Evolutionary conservation across 345 rosid species (phyloP).

Genomic region (Ricinus communis): DNA sequence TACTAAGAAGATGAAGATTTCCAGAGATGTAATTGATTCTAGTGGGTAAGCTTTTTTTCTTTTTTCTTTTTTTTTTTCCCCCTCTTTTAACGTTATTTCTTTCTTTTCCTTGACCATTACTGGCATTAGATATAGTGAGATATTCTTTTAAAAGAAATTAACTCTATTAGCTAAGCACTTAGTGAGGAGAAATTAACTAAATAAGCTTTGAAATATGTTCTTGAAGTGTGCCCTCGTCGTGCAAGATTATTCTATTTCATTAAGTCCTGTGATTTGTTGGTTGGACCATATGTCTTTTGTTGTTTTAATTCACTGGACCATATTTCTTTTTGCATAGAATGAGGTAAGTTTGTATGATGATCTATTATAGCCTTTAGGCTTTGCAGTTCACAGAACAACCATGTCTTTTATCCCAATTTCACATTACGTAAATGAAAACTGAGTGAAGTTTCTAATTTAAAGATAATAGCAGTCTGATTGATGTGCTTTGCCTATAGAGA

Average conservation of each 20-base stretch:
- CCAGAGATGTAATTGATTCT: constrained; percentile 65
- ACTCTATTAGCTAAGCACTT: background rate
- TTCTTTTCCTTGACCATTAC: background rate
- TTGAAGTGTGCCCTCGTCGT: background rate
- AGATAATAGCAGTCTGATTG: background rate
- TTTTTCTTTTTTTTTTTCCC: background rate
- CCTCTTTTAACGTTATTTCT: too few species aligned
- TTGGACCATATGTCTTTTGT: background rate
- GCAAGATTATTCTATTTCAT: background rate
- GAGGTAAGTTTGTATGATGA: too few species aligned
- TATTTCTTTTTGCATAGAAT: too few species aligned
- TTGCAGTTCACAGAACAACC: too few species aligned
- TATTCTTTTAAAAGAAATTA: background rate
- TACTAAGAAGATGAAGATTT: constrained; percentile 90
- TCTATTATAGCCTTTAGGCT: too few species aligned
- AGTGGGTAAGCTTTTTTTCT: constrained; percentile 48
- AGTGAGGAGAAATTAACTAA: background rate
- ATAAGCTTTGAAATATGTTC: background rate
- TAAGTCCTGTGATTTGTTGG: too few species aligned
- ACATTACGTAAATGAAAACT: too few species aligned
- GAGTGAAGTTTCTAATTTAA: too few species aligned
- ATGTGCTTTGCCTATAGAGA: too few species aligned
- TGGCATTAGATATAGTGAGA: background rate
- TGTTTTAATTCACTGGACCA: background rate
- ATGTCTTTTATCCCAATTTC: too few species aligned